Evolutionary conservation across 192 early-diverging fungal genomes (phyloP).

Genomic region (Coemansia sp.): DNA sequence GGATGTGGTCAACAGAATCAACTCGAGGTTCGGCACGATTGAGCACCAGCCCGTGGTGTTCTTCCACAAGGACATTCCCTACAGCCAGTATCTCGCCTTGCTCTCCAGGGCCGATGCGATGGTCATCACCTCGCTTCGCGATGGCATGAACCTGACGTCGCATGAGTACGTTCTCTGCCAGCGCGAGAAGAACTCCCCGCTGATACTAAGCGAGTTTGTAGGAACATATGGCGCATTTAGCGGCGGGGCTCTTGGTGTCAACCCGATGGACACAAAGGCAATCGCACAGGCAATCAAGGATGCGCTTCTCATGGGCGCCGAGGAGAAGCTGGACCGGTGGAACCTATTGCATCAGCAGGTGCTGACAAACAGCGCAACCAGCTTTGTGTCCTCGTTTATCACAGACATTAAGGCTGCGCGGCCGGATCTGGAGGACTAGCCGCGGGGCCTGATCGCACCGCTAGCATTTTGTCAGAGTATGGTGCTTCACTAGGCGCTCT

Average conservation of each 20-base stretch:
- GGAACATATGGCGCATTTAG: slow-evolving; percentile 91
- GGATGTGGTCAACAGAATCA: slow-evolving; percentile 90
- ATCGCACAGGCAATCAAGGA: slow-evolving; percentile 89
- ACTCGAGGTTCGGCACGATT: slow-evolving; percentile 87
- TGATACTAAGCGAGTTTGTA: slow-evolving; percentile 96
- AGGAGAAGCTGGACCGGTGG: slow-evolving; percentile 76
- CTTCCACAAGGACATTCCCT: slow-evolving; percentile 89
- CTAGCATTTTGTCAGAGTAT: neutral
- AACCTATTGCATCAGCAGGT: slow-evolving; percentile 70
- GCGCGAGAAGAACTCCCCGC: slow-evolving; percentile 72
- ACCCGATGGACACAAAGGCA: slow-evolving; percentile 94
- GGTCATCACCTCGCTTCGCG: slow-evolving; percentile 87
- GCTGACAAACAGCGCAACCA: slow-evolving; percentile 65
- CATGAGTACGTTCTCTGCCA: slow-evolving; percentile 96
- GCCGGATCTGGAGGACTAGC: slow-evolving; percentile 6
- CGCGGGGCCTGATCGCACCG: neutral
- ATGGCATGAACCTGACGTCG: slow-evolving; percentile 97
- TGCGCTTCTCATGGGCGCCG: slow-evolving; percentile 76
- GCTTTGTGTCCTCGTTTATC: slow-evolving; percentile 66
- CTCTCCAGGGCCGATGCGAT: slow-evolving; percentile 85
- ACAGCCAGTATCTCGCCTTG: slow-evolving; percentile 87
- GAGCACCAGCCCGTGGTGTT: slow-evolving; percentile 89
- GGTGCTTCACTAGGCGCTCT: too few species aligned
- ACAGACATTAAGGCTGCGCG: slow-evolving; percentile 34
- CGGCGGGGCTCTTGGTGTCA: slow-evolving; percentile 82